phyloP scores from a whole-genome alignment of 202 grass and related monocot species.

The Brachypodium distachyon region DNA sequence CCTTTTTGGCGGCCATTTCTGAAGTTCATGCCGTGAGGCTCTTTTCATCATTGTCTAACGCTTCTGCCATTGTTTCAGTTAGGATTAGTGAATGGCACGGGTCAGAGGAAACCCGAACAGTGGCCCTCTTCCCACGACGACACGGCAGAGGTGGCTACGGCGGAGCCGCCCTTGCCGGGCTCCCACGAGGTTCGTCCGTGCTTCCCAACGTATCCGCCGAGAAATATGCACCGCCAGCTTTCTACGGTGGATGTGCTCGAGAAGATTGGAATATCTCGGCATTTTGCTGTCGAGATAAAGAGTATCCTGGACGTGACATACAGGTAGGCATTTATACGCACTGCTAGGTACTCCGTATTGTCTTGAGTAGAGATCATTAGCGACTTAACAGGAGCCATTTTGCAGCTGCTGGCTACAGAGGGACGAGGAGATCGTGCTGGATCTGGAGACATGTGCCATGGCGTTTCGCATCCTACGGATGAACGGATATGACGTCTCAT shows the following conservation, averaged over 20 bases:
- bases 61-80: not conserved
- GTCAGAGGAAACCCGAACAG: not conserved
- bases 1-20: not conserved
- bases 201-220: not conserved
- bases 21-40: not conserved
- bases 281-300: conserved; percentile 46
- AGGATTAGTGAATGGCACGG: not conserved
- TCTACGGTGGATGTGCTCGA: conserved; percentile 47
- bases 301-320: conserved; percentile 48
- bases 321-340: conserved; percentile 22
- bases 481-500: conserved; percentile 59
- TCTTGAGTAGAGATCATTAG: not conserved
- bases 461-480: conserved; percentile 61
- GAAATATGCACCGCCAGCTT: conserved; percentile 42
- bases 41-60: too few relatives aligned
- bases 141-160: conserved; percentile 55
- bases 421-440: conserved; percentile 38
- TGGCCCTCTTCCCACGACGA: conserved; percentile 39
- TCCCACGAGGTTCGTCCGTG: not conserved
- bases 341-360: not conserved
- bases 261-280: conserved; percentile 43
- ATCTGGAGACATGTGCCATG: conserved; percentile 43
- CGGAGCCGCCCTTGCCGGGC: conserved; percentile 15
- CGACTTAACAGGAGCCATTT: not conserved
- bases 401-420: conserved; percentile 55